Base-by-base conservation (phyloP, 306 rosid genomes). In the Abrus pulchellus region DNA sequence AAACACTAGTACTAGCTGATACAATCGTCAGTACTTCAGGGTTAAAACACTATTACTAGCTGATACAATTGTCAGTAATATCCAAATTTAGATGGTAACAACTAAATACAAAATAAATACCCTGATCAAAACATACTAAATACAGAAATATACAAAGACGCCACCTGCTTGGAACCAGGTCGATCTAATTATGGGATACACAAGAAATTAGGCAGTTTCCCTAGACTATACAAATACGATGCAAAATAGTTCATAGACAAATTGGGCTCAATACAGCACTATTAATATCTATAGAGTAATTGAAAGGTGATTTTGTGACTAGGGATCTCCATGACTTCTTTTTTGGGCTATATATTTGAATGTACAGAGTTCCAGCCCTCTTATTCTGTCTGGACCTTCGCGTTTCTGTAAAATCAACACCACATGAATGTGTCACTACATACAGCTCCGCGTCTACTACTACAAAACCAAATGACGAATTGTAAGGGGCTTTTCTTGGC, bases 331-430 rank as follows among this genome's bases (percentile, higher is more conserved):
- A 93, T 0, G 84, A 55, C 91, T 86, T 95, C 92, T 76, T 85
- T 87, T 80, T 78, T 2, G 96, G 96, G 79, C 90, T 79, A 81
- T 95, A 95, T 76, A 95, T 91, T 83, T 90, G 99, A 78, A 93
- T 82, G 91, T 57, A 83, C 81, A 95, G 64, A 1, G 83, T 80
- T 28, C 93, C 91, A 28, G 85, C 77, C 82, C 83, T 91, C 90
- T 85, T 93, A 1, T 64, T 86, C 56, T 66, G 83, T 32, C 92
- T 89, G 72, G 83, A 71, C 85, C 93, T 89, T 52, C 90, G 85
- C 13, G 56, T 72, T 72, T 89, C 89, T 8, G 74, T 38, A 33
- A 48, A 56, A 52, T 84, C 90, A 45, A 63, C 85, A 0, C 57
- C 83, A 76, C 79, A 86, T 64, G 72, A 74, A 72, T 81, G 87